Evolutionary conservation across 768 basidiomycete species (phyloP).

Genomic region (Butyriboletus loyo): DNA sequence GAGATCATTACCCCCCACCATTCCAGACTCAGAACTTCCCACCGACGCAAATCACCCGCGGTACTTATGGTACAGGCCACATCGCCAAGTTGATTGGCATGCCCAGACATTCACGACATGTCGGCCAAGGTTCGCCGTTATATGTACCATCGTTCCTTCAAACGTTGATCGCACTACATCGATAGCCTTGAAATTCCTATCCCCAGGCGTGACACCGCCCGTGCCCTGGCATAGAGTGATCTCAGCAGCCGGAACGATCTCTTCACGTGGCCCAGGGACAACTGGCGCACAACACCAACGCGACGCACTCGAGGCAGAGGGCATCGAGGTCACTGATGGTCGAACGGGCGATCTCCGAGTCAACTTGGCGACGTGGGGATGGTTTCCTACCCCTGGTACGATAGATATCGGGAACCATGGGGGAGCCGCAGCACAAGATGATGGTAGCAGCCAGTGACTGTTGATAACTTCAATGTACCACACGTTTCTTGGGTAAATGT

Average conservation of each 20-base stretch:
- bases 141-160: background rate
- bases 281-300: slow-evolving; percentile 73
- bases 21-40: background rate
- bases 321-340: slow-evolving; percentile 66
- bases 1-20: background rate
- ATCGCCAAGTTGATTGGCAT: slow-evolving; percentile 78
- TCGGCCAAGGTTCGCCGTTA: slow-evolving; percentile 65
- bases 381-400: slow-evolving; percentile 52
- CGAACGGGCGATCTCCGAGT: slow-evolving; percentile 58
- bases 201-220: slow-evolving; percentile 54
- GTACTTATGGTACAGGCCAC: slow-evolving; percentile 50
- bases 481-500: background rate
- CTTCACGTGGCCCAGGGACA: slow-evolving; percentile 82
- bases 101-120: slow-evolving; percentile 76
- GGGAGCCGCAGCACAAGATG: background rate
- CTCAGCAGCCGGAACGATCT: slow-evolving; percentile 65
- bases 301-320: slow-evolving; percentile 76
- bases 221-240: slow-evolving; percentile 85
- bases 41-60: background rate
- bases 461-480: background rate
- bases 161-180: background rate
- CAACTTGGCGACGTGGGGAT: slow-evolving; percentile 55
- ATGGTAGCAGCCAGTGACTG: background rate
- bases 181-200: slow-evolving; percentile 75
- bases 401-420: slow-evolving; percentile 17